Conservation (phyloP, 2,329 filamentous ascomycete genomes). For the Celoporthe dispersa region DNA sequence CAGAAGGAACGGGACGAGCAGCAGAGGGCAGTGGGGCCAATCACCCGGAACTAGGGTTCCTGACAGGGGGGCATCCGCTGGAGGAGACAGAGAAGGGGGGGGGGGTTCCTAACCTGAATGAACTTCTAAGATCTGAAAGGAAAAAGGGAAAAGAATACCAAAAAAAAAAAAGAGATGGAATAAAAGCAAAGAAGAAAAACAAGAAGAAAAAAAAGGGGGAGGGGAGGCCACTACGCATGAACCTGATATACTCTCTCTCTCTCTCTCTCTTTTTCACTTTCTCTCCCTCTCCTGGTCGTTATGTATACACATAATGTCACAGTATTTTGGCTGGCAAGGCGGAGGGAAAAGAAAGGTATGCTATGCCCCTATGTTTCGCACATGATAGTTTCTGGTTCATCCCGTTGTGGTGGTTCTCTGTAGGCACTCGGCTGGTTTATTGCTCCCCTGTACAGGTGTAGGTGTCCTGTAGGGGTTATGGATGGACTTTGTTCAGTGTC, state of each 20-base stretch:
- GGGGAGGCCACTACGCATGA: background rate
- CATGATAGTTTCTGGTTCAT: background rate
- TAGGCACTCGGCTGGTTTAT: no score
- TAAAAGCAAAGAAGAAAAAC: background rate
- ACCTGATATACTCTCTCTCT: background rate
- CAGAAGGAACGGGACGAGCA: conserved; percentile 21
- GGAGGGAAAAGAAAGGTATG: background rate
- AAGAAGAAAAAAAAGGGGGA: background rate
- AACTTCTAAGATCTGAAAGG: background rate
- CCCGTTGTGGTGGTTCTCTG: no score
- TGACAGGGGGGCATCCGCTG: background rate
- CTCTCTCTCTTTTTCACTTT: no score
- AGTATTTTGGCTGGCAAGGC: background rate
- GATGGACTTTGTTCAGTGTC: background rate
- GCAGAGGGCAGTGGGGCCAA: conserved; percentile 8
- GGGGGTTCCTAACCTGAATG: background rate
- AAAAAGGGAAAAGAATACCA: background rate
- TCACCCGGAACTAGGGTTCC: background rate
- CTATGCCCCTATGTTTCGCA: no score
- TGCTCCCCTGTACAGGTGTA: no score
- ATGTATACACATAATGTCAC: background rate
- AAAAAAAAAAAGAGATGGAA: background rate
- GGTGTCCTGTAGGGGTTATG: no score
- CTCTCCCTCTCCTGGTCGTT: background rate
- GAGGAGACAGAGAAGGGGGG: background rate